Percentiles rank a stretch among this genome's conserved stretches.
Conservation (phyloP, 108 stramenopile genomes). For the Stephanodiscus minutulus region DNA sequence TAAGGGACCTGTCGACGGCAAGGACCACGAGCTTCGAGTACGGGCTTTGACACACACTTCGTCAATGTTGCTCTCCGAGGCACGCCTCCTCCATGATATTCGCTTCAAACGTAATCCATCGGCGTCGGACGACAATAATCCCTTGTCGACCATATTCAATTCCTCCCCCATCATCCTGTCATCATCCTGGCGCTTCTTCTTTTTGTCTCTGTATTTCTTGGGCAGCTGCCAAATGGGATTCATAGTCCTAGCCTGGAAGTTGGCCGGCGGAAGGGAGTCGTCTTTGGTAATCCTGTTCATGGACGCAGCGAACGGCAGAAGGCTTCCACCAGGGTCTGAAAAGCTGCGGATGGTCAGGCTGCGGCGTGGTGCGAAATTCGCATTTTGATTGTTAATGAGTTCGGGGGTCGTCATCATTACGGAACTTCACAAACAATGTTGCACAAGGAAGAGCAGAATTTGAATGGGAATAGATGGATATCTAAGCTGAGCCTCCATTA, state of each 20-base stretch:
- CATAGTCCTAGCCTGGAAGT: not conserved
- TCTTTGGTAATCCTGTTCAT: not conserved
- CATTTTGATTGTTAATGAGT: not conserved
- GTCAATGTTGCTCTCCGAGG: not conserved
- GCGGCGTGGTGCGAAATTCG: not conserved
- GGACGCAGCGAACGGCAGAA: not conserved
- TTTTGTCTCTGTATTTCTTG: not conserved
- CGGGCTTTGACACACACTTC: not conserved
- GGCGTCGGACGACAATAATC: not conserved
- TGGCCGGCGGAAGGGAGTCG: not conserved
- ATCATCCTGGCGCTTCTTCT: not conserved
- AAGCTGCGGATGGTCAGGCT: not conserved
- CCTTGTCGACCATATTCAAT: not conserved
- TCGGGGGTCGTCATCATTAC: too few species aligned
- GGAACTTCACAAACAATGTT: too few species aligned
- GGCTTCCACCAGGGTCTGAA: not conserved
- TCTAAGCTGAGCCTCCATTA: too few species aligned
- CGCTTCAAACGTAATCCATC: not conserved
- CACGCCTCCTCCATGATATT: not conserved
- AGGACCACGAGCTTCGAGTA: not conserved
- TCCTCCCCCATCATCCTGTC: not conserved
- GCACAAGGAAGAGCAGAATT: too few species aligned
- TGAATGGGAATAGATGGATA: too few species aligned
- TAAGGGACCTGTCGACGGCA: constrained; percentile 23
- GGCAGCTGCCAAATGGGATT: not conserved